Percentiles rank a stretch among this genome's conserved stretches.
Evolutionary conservation across 495 filamentous ascomycete genomes (phyloP).

Genomic region (Penicillium steckii): DNA sequence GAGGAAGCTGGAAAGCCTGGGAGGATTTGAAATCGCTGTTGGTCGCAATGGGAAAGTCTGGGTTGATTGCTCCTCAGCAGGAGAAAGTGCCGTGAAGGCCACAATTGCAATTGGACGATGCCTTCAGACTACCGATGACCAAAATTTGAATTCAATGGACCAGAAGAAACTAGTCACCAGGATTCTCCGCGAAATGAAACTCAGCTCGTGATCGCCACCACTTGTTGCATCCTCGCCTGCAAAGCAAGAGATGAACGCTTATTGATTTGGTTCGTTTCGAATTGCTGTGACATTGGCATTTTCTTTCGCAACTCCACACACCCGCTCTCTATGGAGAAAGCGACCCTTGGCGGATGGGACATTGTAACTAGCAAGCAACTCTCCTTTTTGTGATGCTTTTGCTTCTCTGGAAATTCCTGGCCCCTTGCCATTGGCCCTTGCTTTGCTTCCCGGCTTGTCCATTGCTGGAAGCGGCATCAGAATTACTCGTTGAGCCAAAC

Average conservation of each 20-base stretch:
- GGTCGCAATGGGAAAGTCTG: slow-evolving; percentile 93
- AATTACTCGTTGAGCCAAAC: background rate
- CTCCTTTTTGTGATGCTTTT: background rate
- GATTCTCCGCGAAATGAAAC: slow-evolving; percentile 53
- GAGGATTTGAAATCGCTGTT: slow-evolving; percentile 88
- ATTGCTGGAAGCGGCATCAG: background rate
- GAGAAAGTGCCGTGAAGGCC: slow-evolving; percentile 50
- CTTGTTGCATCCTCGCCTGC: background rate
- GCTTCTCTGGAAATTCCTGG: background rate
- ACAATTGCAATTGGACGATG: slow-evolving; percentile 81
- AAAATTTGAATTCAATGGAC: slow-evolving; percentile 62
- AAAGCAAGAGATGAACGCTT: background rate
- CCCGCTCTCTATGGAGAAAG: background rate
- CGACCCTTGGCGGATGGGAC: no score
- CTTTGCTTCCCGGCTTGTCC: background rate
- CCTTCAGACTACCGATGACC: slow-evolving; percentile 70
- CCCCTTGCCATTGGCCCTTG: background rate
- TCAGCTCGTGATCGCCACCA: slow-evolving; percentile 24
- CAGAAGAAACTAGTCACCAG: slow-evolving; percentile 80
- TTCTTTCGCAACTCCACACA: background rate
- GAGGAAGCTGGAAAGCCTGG: slow-evolving; percentile 59
- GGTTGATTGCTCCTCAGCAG: slow-evolving; percentile 70
- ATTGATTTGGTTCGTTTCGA: background rate
- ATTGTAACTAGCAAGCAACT: background rate
- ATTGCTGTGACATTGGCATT: background rate